Evolutionary conservation across 208 protist species (phyloP).

Genomic region (Lotmaria passim): DNA sequence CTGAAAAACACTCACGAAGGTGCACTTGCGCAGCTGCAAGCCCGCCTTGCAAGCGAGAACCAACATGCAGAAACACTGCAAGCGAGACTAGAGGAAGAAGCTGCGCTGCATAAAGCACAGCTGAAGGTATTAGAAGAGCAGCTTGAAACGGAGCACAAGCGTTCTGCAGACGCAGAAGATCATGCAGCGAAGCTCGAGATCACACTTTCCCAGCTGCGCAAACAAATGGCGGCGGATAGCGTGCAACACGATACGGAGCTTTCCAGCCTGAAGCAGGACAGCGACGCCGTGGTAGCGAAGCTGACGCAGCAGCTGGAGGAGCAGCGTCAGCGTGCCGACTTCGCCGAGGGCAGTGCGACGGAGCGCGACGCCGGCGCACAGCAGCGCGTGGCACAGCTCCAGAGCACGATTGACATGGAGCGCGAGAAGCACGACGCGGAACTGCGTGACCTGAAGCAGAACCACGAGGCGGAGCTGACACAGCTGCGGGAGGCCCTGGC

Average conservation of each 20-base stretch:
- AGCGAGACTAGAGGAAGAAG: background rate
- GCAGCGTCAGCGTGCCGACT: conserved; percentile 22
- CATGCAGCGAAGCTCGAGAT: background rate
- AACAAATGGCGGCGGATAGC: background rate
- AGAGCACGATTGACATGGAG: conserved; percentile 1
- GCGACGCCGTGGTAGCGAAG: conserved; percentile 3
- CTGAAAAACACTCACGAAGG: background rate
- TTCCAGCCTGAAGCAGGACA: background rate
- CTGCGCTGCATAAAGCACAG: background rate
- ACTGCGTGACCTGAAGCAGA: background rate
- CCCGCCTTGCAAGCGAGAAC: background rate
- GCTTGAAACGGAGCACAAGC: background rate
- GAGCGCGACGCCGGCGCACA: conserved; percentile 16
- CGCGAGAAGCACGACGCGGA: conserved; percentile 21
- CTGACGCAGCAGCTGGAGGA: conserved; percentile 17
- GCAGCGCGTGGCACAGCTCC: conserved; percentile 21
- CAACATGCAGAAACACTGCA: background rate
- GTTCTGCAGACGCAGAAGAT: background rate
- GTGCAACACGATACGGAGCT: background rate
- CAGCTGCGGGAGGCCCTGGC: background rate
- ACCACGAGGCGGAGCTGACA: conserved; percentile 3
- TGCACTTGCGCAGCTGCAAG: background rate
- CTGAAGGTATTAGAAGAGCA: conserved; percentile 14
- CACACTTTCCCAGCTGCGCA: background rate
- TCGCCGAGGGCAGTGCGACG: conserved; percentile 13